These are phyloP conservation scores for Trichosporon asahii DNA, from an alignment of 1,284 basidiomycete species.

Conservation along the genomic window DNA sequence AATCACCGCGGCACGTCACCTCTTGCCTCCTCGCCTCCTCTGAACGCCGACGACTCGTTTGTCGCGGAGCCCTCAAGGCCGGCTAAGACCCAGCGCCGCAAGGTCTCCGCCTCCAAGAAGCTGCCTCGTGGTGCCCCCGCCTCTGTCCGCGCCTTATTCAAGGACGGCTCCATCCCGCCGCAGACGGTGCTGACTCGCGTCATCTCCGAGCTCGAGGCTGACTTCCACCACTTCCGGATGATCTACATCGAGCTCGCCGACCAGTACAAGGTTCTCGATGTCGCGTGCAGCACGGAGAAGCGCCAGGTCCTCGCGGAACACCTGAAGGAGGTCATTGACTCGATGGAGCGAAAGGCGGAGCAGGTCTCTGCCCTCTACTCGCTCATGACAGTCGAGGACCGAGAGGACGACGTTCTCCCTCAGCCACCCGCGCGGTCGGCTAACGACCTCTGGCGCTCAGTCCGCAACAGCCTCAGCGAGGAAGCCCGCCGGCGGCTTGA, in stretches of 20 bases:
- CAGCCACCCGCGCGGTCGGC: slow-evolving; percentile 19
- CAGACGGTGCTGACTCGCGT: slow-evolving; percentile 77
- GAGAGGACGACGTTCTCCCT: slow-evolving; percentile 8
- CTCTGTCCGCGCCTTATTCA: slow-evolving; percentile 57
- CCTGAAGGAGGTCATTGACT: slow-evolving; percentile 80
- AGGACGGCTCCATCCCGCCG: slow-evolving; percentile 62
- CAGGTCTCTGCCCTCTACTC: slow-evolving; percentile 82
- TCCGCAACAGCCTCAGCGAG: slow-evolving; percentile 38
- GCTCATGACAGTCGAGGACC: slow-evolving; percentile 67
- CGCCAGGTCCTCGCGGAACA: slow-evolving; percentile 78
- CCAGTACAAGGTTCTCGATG: slow-evolving; percentile 81
- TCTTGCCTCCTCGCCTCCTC: neutral
- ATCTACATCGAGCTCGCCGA: slow-evolving; percentile 83
- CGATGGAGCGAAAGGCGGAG: slow-evolving; percentile 83
- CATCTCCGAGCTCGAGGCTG: slow-evolving; percentile 78
- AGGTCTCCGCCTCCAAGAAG: neutral
- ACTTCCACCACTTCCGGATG: slow-evolving; percentile 86
- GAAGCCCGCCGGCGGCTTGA: slow-evolving; percentile 39
- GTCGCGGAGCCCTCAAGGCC: neutral
- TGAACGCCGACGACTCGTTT: neutral
- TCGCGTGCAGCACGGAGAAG: slow-evolving; percentile 70
- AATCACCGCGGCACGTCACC: neutral
- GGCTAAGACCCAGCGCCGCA: neutral
- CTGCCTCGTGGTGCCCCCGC: slow-evolving; percentile 15
- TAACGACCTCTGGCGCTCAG: slow-evolving; percentile 39